Evolutionary conservation across 169 alveolate species (phyloP).

Genomic region (Eimeria maxima): DNA sequence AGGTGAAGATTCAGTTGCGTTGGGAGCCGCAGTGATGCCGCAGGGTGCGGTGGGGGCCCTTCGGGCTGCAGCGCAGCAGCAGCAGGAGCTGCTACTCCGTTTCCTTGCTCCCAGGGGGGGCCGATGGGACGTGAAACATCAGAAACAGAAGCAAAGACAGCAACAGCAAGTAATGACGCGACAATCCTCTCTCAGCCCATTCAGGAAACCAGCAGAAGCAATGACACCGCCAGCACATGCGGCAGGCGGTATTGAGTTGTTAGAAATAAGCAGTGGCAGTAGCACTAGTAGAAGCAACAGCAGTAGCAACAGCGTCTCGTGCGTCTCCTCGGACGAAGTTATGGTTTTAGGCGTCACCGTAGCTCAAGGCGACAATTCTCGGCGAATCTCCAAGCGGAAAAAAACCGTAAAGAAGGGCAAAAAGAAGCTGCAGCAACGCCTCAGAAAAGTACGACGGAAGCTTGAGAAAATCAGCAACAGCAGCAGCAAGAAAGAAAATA

Average conservation of each 20-base stretch:
- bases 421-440: constrained; percentile 61
- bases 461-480: constrained; percentile 41
- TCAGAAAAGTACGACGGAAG: constrained; percentile 28
- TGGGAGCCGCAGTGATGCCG: constrained; percentile 40
- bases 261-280: constrained; percentile 19
- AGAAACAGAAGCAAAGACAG: not conserved
- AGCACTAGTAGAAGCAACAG: constrained; percentile 42
- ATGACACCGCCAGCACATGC: not conserved
- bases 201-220: not conserved
- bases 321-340: constrained; percentile 38
- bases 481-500: constrained; percentile 9
- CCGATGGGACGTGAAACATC: constrained; percentile 49
- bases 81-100: constrained; percentile 25
- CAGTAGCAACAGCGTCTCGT: constrained; percentile 34
- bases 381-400: constrained; percentile 43
- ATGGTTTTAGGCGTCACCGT: constrained; percentile 26
- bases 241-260: not conserved
- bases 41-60: constrained; percentile 35
- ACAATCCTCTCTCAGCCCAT: not conserved
- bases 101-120: constrained; percentile 1
- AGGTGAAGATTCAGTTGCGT: not conserved
- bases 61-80: constrained; percentile 49
- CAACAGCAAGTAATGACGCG: not conserved
- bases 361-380: not conserved
- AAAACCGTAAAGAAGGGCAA: constrained; percentile 1